Percentiles rank a stretch among this genome's conserved stretches.
phyloP scores from a whole-genome alignment of 106 monocot genomes.

The Dioscorea zingiberensis region DNA sequence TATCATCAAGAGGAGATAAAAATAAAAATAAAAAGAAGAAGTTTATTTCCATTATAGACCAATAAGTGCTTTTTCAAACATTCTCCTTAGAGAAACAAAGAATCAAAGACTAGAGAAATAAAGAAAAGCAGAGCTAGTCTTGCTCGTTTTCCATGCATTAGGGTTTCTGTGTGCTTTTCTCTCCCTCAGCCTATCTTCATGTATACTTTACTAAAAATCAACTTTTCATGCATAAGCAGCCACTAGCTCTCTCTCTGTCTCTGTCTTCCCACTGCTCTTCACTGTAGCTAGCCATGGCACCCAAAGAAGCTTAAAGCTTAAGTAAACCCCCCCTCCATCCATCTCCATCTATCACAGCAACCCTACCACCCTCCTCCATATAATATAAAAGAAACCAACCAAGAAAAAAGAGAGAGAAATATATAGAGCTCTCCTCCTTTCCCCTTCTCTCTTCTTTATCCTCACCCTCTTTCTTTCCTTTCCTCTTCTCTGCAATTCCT shows the following conservation, averaged over 20 bases:
- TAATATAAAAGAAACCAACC: conserved; percentile 4
- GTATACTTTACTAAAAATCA: conserved; percentile 6
- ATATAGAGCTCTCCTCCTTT: conserved; percentile 2
- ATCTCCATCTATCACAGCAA: not conserved
- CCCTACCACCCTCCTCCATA: conserved; percentile 1
- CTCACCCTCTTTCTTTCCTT: not conserved
- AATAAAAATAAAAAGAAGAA: not conserved
- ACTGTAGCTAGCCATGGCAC: conserved; percentile 1
- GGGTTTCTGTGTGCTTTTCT: conserved; percentile 4
- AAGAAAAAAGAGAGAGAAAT: not conserved
- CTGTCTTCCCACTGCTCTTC: not conserved
- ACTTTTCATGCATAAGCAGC: conserved; percentile 22
- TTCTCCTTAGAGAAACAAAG: not conserved
- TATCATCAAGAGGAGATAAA: too few relatives aligned
- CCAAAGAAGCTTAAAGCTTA: conserved; percentile 28
- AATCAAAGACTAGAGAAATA: too few relatives aligned
- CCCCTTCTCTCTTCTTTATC: conserved; percentile 15
- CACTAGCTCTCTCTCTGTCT: not conserved
- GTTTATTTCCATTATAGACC: not conserved
- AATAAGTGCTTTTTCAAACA: not conserved
- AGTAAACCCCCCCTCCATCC: conserved; percentile 15
- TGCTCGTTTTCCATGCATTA: too few relatives aligned
- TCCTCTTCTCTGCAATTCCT: not conserved
- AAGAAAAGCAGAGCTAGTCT: too few relatives aligned
- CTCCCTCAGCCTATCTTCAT: not conserved